Evolutionary conservation across 495 filamentous ascomycete species (phyloP), one percentile per base, ranked within the genome.

Genomic region (Annulohypoxylon bovei): DNA sequence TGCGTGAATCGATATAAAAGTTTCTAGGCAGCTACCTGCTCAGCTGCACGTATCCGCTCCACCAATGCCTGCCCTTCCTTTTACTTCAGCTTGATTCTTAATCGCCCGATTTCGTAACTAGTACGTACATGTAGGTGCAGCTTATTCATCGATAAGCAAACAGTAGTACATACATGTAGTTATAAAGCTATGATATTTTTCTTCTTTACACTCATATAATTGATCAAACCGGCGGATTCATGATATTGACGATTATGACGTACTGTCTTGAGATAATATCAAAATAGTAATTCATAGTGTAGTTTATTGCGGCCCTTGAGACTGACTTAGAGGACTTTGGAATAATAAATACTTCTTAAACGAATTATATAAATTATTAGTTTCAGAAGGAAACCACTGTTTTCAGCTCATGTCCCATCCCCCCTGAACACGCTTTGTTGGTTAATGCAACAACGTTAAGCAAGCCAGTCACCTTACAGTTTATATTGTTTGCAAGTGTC

Each of bases 11-110:
- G 44, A 7, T 28, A 53, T 53, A 8, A n/a, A 30, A n/a, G 32
- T 53, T 16, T 53, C 30, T 35, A 54, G 50, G 28, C 50, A 35
- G 18, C 50, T 54, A 25, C 50, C 47, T 57, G 39, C 47, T 8
- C 40, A 46, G 27, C 47, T 71, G 68, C 68, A 62, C 27, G 30
- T 62, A 62, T 62, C 62, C 62, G 62, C 49, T 58, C 62, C 57
- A 66, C 62, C 62, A 27, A 39, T 42, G 53, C 3, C n/a, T 50
- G 30, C n/a, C 37, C 20, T 12, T 23, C 49, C 23, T 66, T 42
- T 57, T 6, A 23, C 47, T 37, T 62, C 49, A 62, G 56, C 49
- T 62, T 49, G 39, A 49, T 16, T 42, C 23, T 20, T 8, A 59
- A 14, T 25, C 42, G 46, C 33, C 47, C 27, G 16, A 42, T 35